Base-by-base conservation (phyloP, 768 basidiomycete species). In the Tulasnella sp. region DNA sequence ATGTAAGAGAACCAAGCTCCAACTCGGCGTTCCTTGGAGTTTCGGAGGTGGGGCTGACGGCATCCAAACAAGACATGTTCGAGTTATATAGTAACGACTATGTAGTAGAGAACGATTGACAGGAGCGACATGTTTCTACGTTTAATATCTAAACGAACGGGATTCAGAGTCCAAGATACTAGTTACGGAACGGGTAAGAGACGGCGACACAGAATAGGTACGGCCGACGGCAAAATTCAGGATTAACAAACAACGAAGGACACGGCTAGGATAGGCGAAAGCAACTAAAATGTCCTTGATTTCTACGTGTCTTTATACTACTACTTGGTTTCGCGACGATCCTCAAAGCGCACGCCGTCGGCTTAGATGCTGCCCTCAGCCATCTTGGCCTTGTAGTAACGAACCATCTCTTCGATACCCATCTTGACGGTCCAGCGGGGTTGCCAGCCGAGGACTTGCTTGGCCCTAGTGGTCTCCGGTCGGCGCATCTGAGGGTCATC, bases 401-500 rank as follows among this genome's bases (percentile, higher is more conserved):
- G 88, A 48, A 96, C 93, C 94, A 97, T 97, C 88, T 97, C 96
- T 87, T 96, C 95, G 75, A 98, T 86, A 40, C 97, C 97, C 92
- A 96, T 96, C 82, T 91, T 90, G 75, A 98, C 94, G 42, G 92
- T 93, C 96, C 96, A 99, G 84, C 92, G 89, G 18, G 97, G 96
- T 85, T 97, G 92, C 98, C 98, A 99, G 22, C 89, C 88, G 64
- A 99, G 90, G 41, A 88, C 85, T 84, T 94, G 89, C 86, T 95
- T 95, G 78, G 98, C 98, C 73, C 96, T 89, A 22, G 94, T 92
- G 31, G 96, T 98, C 86, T 99, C 97, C 60, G 98, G 95, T 80
- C 95, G 90, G 83, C 98, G 90, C 87, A 93, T 93, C 87, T 98
- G 96, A 37, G 98, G 98, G 86, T 99, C 98, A 84, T 98, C 96